Base-by-base conservation (phyloP, 2,329 filamentous ascomycete species). In the Phyllosticta ampelicida region DNA sequence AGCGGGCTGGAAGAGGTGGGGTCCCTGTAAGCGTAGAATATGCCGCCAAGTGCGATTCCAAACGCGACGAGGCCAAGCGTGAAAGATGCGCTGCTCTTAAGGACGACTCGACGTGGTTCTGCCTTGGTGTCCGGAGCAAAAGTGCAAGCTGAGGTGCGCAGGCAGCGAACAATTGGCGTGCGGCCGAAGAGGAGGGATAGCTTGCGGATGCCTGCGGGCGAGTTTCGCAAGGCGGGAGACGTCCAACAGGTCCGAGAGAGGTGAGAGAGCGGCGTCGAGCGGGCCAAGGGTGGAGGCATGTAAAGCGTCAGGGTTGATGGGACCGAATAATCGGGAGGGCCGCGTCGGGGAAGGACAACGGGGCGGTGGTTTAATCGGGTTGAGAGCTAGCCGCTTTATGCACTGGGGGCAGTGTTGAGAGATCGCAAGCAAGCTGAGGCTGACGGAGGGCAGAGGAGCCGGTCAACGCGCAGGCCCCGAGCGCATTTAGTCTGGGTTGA, bases 41-140 rank as follows among this genome's bases (percentile, higher is more conserved):
- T 67, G 59, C 70, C 64, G 61, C 67, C 66, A 60, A 70, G 64
- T 26, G 68, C 66, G 64, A 72, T 62, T 48, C 65, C 65, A 56
- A 69, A 54, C 20, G 70, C 63, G 52, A 70, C 61, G 30, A 62
- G 65, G 51, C 67, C 66, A 61, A 67, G 67, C 16, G 67, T 53
- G 28, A 61, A 63, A 48, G 64, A 62, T 28, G 65, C 65, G 60
- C 69, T 72, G 19, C 54, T 56, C 23, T 59, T 48, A n/a, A 36
- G 48, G 13, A 53, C 56, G 23, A 51, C 26, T 5, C 56, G 51
- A 36, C 21, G 44, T 11, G 48, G 4, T n/a, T 44, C 36, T 44
- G 11, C 6, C 13, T 23, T 44, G 20, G 13, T 20, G 18, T 11
- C 9, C 20, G 36, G 51, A 29, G 10, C 23, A 48, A 13, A 28